These are phyloP conservation scores for Russula sp. DNA, from an alignment of 768 basidiomycete genomes.

Conservation along the genomic window DNA sequence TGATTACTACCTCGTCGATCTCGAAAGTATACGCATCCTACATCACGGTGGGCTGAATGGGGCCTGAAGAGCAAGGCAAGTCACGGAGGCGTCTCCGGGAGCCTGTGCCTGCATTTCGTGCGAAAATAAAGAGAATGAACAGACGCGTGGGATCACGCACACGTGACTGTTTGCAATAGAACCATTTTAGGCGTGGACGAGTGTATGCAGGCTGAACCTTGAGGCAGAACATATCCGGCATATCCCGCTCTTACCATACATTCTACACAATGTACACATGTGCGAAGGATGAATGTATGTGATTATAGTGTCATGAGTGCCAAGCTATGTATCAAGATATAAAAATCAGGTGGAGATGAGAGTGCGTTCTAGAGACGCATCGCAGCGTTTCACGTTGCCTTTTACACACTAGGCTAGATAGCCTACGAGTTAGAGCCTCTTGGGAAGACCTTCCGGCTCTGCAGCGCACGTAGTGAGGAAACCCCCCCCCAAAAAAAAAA, in stretches of 20 bases:
- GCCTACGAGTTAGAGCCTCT: constrained; percentile 2
- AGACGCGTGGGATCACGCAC: not conserved
- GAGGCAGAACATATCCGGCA: not conserved
- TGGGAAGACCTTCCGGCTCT: constrained; percentile 19
- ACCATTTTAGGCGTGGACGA: too few species aligned
- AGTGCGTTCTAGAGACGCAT: not conserved
- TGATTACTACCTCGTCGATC: not conserved
- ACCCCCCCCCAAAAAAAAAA: not conserved
- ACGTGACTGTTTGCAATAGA: not conserved
- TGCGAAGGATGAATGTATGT: not conserved
- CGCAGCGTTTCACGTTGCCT: not conserved
- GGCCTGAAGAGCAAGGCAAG: not conserved
- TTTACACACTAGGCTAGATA: not conserved
- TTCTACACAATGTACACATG: not conserved
- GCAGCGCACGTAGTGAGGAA: not conserved
- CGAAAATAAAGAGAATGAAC: too few species aligned
- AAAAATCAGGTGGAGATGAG: not conserved
- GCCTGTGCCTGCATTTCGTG: too few species aligned
- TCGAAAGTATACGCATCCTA: not conserved
- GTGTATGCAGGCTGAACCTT: not conserved
- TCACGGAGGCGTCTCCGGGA: too few species aligned
- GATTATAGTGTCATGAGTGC: constrained; percentile 2
- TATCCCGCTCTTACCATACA: not conserved
- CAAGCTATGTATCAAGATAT: not conserved
- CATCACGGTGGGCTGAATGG: not conserved